Conservation (phyloP, 306 rosid species). For the Rosa multiflora region DNA sequence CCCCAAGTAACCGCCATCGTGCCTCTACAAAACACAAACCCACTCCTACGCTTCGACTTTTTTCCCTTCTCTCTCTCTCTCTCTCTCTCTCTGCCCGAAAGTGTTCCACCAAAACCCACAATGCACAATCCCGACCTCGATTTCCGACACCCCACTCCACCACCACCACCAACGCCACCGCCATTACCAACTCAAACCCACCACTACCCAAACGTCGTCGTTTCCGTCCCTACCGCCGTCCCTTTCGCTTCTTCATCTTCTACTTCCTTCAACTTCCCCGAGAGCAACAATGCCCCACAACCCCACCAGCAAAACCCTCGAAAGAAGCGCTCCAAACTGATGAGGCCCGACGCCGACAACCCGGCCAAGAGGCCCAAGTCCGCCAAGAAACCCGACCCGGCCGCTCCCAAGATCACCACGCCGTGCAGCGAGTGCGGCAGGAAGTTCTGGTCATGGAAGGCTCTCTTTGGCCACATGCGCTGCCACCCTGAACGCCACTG, state of each 20-base stretch:
- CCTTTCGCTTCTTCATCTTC: conserved; percentile 5
- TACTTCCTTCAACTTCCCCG: neutral
- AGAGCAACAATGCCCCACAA: neutral
- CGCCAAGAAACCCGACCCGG: conserved; percentile 33
- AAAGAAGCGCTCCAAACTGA: conserved; percentile 43
- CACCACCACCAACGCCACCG: neutral
- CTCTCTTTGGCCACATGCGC: conserved; percentile 89
- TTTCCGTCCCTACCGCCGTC: neutral
- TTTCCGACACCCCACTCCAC: neutral
- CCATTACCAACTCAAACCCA: neutral
- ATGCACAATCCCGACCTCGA: conserved; percentile 14
- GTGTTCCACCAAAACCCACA: neutral
- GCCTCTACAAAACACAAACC: conserved; percentile 23
- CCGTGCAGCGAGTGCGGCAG: conserved; percentile 77
- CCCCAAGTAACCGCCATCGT: conserved; percentile 15
- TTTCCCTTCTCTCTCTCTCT: neutral
- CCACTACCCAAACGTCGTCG: neutral
- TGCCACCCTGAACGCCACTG: conserved; percentile 91
- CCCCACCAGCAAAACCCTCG: conserved; percentile 27
- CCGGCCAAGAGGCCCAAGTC: conserved; percentile 27
- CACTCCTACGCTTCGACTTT: neutral
- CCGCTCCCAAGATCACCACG: conserved; percentile 38
- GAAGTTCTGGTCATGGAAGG: conserved; percentile 82
- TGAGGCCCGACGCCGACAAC: neutral
- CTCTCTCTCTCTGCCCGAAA: neutral